phyloP scores from a whole-genome alignment of 306 rosid genomes.

The Vigna hirtella region DNA sequence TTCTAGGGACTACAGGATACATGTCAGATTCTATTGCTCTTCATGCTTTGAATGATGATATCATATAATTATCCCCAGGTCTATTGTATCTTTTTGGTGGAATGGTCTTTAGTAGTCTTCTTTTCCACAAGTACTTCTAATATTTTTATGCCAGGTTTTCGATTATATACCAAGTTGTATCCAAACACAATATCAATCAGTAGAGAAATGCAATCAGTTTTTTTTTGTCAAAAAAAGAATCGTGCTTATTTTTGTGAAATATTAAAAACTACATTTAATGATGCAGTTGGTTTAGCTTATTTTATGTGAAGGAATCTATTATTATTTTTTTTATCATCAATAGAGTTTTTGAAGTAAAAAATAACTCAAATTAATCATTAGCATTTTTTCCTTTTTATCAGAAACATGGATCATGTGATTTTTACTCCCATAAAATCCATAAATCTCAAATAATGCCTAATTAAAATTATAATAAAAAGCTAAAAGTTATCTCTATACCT shows the following conservation, averaged over 20 bases:
- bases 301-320: background rate
- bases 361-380: background rate
- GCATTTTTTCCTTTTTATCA: constrained; percentile 15
- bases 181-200: no score
- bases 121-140: background rate
- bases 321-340: background rate
- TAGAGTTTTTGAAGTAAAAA: background rate
- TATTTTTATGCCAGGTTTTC: no score
- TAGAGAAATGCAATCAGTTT: no score
- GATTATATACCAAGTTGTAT: no score
- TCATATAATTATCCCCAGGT: background rate
- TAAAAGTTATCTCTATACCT: no score
- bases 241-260: no score
- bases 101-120: background rate
- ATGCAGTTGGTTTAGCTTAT: background rate
- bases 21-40: constrained; percentile 45
- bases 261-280: background rate
- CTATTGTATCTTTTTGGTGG: constrained; percentile 11
- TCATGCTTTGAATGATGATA: constrained; percentile 34
- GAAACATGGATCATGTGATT: constrained; percentile 22
- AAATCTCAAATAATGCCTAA: no score
- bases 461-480: no score
- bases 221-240: no score
- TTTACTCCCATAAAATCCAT: no score
- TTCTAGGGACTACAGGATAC: constrained; percentile 34